Evolutionary conservation across 345 rosid genomes (phyloP).

Genomic region (Pugionium cornutum): DNA sequence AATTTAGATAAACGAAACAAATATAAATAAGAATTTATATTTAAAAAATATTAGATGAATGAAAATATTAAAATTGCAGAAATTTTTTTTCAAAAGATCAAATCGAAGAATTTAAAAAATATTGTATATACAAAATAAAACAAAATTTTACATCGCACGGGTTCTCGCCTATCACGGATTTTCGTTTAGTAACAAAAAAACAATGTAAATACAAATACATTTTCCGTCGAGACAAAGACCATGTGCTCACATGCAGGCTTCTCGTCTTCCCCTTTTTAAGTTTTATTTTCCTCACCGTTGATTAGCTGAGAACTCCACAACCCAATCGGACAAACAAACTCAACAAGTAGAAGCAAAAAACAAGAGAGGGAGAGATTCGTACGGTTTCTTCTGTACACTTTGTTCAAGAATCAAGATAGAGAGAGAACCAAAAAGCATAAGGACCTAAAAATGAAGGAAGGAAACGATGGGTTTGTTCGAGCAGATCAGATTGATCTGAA

Average conservation of each 20-base stretch:
- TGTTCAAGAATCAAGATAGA: too few relatives aligned
- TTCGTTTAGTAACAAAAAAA: too few relatives aligned
- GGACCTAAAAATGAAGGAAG: slow-evolving; percentile 55
- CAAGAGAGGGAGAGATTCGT: not conserved
- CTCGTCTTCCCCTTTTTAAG: slow-evolving; percentile 15
- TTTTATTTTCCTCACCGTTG: slow-evolving; percentile 15
- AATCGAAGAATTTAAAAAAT: too few relatives aligned
- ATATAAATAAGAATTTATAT: too few relatives aligned
- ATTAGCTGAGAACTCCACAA: slow-evolving; percentile 23
- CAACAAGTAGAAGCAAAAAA: not conserved
- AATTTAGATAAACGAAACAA: too few relatives aligned
- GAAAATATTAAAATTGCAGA: too few relatives aligned
- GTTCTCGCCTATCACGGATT: too few relatives aligned
- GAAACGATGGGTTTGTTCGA: slow-evolving; percentile 43
- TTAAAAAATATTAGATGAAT: too few relatives aligned
- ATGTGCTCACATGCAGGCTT: slow-evolving; percentile 56
- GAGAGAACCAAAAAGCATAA: not conserved
- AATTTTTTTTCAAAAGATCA: too few relatives aligned
- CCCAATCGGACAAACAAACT: slow-evolving; percentile 10
- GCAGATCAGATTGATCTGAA: slow-evolving; percentile 99
- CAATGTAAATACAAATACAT: slow-evolving; percentile 24
- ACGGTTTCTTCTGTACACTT: not conserved
- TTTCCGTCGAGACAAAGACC: slow-evolving; percentile 45
- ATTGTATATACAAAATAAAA: too few relatives aligned
- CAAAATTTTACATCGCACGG: too few relatives aligned